Evolutionary conservation across 495 filamentous ascomycete species (phyloP), one percentile per base, ranked within the genome.

Genomic region (Astrocystis sublimbata): DNA sequence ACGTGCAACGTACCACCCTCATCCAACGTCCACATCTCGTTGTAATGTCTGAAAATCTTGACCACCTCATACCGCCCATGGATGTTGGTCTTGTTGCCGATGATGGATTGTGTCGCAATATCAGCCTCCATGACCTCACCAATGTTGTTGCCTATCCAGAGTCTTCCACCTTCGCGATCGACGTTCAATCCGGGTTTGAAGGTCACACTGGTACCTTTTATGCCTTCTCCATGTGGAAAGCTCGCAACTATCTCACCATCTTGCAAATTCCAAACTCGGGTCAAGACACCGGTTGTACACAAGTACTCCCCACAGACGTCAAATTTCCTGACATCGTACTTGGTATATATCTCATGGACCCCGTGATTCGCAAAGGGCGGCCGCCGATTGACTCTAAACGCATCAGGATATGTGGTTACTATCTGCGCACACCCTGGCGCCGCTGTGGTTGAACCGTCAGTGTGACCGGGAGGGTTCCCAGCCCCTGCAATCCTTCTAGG

Each of bases 1-100:
- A 98, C 84, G 61, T 91, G 85, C 21, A 98, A 79, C 40, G 89
- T 92, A 12, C 94, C 94, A 64, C 89, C 87, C 60, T 96, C 92
- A 75, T 98, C 96, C 13, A 98, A 67, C 2, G 92, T 92, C 94
- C 94, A 98, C 79, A 98, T 87, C 64, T 96, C 89, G 65, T 92
- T 90, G 61, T 85, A 88, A 74, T 93, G 87, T 51, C 93, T 87
- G 62, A 89, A 85, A 19, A 98, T 97, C 70, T 88, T 92, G 60
- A 93, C 85, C 58, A 98, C 84, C 67, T 96, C 91, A 49, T 88
- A 81, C 33, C 92, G 87, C 1, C 86, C 86, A 62, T 97, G 94
- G 17, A 92, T 89, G 67, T 78, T 85, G 9, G 83, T 73, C 62
- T 87, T 89, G 5, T 80, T 87, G 46, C 81, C 76, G 8, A 88